phyloP scores from a whole-genome alignment of 805 yeast genomes.

The Ogataea populi-albae region DNA sequence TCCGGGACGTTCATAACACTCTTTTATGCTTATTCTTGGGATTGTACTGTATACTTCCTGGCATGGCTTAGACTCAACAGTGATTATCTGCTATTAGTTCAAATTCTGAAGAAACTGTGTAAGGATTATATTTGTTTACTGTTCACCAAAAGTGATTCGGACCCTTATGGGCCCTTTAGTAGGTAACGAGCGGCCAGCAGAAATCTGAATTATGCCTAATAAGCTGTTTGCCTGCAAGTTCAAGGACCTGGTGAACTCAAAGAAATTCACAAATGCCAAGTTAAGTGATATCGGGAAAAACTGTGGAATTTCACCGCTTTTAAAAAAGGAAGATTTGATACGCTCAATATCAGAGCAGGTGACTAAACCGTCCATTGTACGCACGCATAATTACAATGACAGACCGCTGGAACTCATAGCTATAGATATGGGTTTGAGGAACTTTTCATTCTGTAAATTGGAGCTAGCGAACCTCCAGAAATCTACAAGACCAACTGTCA shows the following conservation, averaged over 20 bases:
- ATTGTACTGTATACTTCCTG: too few relatives aligned
- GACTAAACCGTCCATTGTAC: conserved; percentile 5
- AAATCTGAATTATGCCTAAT: too few relatives aligned
- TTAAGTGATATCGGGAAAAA: conserved; percentile 13
- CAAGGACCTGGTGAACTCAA: conserved; percentile 1
- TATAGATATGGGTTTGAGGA: conserved; percentile 35
- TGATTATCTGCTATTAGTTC: too few relatives aligned
- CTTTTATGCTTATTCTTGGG: too few relatives aligned
- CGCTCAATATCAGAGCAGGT: conserved; percentile 7
- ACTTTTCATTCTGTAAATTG: conserved; percentile 32
- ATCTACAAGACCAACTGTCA: conserved; percentile 14
- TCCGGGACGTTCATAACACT: neutral
- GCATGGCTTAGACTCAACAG: too few relatives aligned
- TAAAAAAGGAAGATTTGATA: conserved; percentile 13
- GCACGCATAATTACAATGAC: conserved; percentile 4
- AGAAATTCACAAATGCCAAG: conserved; percentile 9
- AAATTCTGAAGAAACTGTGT: too few relatives aligned
- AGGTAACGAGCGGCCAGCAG: too few relatives aligned
- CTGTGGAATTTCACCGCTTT: conserved; percentile 19
- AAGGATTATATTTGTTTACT: too few relatives aligned
- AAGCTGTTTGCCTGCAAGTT: neutral
- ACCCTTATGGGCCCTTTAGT: neutral
- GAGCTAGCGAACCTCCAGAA: conserved; percentile 3
- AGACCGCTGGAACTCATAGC: conserved; percentile 24
- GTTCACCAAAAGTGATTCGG: too few relatives aligned